Evolutionary conservation across 2,329 filamentous ascomycete species (phyloP), one percentile per base, ranked within the genome.

Genomic region (Colletotrichum sp.): DNA sequence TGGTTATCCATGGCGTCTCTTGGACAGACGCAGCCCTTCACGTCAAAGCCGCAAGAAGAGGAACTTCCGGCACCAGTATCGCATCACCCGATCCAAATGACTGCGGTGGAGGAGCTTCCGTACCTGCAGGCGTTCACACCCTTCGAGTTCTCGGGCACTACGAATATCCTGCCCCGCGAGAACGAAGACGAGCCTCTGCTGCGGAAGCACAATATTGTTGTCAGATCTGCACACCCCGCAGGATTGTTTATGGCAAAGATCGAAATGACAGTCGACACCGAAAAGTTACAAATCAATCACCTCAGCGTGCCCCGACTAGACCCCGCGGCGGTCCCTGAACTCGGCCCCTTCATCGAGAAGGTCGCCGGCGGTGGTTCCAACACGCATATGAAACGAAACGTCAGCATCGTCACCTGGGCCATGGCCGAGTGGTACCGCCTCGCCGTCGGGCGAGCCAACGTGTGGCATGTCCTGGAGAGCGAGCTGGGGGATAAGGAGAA

Each of bases 121-220:
- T 95, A 93, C 78, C 87, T 96, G 0, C 90, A 93, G 62, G 88
- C 93, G 10, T 95, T 97, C 79, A 94, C 92, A 1, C 91, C 93
- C 0, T 88, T 97, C 16, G 87, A 87, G 0, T 92, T 94, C 73
- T 88, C 88, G 0, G 93, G 92, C 0, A 88, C 85, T 1, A 86
- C 92, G 16, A 84, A 87, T 0, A 82, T 90, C 0, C 79, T 91
- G 3, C 87, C 89, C 0, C 79, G 78, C 32, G 78, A 79, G 18
- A 71, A 73, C 0, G 59, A 82, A 8, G 76, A 80, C 3, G 80
- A 78, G 8, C 84, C 86, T 0, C 76, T 89, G 1, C 81, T 89
- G 36, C 91, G 93, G 73, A 86, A 86, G 4, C 92, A 94, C 79
- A 82, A 85, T 6, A 92, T 95, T 44, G 89, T 87, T 1, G 86